A percentile compares a stretch with the other conserved stretches of the same genome.
These are phyloP conservation scores for Candida broadrunensis DNA, from an alignment of 805 yeast genomes.

Conservation along the genomic window DNA sequence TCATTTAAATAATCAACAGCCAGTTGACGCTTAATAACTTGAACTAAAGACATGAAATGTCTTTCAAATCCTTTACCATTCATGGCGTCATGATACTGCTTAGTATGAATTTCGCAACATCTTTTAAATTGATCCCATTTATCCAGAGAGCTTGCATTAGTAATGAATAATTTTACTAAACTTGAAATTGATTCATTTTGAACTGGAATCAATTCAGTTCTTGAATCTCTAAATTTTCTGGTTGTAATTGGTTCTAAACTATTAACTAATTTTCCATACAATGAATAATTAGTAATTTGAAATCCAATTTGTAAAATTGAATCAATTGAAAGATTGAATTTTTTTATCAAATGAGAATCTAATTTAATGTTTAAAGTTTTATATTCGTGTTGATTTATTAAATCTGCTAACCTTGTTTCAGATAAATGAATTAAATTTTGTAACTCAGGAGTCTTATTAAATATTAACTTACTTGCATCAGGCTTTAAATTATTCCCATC, in stretches of 20 bases:
- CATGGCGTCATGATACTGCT: slow-evolving; percentile 49
- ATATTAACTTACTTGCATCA: slow-evolving; percentile 21
- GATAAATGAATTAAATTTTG: slow-evolving; percentile 49
- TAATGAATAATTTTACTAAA: slow-evolving; percentile 62
- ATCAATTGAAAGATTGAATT: slow-evolving; percentile 45
- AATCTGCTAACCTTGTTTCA: slow-evolving; percentile 57
- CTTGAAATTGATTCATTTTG: slow-evolving; percentile 52
- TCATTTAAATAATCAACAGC: slow-evolving; percentile 31
- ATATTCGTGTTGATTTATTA: slow-evolving; percentile 57
- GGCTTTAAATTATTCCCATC: slow-evolving; percentile 37
- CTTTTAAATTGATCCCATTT: slow-evolving; percentile 51
- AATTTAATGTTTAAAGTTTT: slow-evolving; percentile 38
- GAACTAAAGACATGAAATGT: slow-evolving; percentile 63
- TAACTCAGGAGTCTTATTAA: slow-evolving; percentile 45
- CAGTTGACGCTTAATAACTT: slow-evolving; percentile 47
- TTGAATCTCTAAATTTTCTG: slow-evolving; percentile 60
- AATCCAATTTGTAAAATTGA: slow-evolving; percentile 50
- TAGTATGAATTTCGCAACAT: slow-evolving; percentile 52
- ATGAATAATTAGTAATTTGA: slow-evolving; percentile 53
- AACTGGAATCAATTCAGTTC: slow-evolving; percentile 67
- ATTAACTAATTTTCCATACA: slow-evolving; percentile 49
- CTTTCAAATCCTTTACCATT: slow-evolving; percentile 70
- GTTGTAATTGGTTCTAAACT: slow-evolving; percentile 64
- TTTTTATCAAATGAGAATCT: slow-evolving; percentile 33
- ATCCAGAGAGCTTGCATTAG: slow-evolving; percentile 43